phyloP scores from a whole-genome alignment of 2,329 filamentous ascomycete species.

The Calonectria pseudoturangicola region DNA sequence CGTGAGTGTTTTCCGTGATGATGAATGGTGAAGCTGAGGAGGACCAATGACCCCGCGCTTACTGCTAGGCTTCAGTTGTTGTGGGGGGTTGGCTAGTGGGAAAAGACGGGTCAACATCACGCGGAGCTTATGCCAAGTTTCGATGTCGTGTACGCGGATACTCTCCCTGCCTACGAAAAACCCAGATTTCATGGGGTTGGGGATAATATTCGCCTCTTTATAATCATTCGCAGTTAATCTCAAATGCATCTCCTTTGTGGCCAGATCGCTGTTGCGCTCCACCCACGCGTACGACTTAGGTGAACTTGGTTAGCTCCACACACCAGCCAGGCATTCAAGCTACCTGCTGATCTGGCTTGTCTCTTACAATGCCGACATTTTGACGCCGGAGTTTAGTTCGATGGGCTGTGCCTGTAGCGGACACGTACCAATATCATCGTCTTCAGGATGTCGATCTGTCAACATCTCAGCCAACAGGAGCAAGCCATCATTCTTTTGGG shows the following conservation, averaged over 20 bases:
- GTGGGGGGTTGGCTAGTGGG: background rate
- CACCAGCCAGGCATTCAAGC: no score
- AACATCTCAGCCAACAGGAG: no score
- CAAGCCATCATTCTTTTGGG: no score
- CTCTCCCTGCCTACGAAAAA: background rate
- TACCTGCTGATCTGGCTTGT: no score
- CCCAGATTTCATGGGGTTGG: no score
- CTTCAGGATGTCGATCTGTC: no score
- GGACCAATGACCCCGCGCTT: background rate
- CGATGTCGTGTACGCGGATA: background rate
- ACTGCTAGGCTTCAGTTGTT: background rate
- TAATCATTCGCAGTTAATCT: background rate
- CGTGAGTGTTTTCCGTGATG: background rate
- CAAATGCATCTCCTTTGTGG: background rate
- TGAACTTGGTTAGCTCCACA: no score
- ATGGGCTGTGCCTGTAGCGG: no score
- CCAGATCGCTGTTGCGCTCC: background rate
- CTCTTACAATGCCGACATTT: no score
- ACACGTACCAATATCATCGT: no score
- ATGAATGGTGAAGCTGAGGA: background rate
- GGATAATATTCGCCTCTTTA: background rate
- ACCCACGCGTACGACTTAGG: no score
- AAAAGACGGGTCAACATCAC: background rate
- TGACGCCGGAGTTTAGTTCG: no score
- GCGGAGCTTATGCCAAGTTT: background rate